Evolutionary conservation across 176 grass and related monocot species (phyloP).

Genomic region (Calamus simplicifolius): DNA sequence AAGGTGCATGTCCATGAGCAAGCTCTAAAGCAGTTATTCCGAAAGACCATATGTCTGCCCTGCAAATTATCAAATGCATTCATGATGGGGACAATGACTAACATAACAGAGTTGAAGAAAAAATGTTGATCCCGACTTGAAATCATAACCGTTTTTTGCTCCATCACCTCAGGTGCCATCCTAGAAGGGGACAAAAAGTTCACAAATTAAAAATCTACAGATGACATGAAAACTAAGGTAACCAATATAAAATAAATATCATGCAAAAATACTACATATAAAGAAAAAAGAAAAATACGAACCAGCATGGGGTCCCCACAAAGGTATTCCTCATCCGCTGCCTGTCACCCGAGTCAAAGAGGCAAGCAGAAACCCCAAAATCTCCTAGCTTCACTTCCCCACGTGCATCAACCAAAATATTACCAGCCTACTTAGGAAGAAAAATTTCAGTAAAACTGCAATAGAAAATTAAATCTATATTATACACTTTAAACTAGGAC

Average conservation of each 20-base stretch:
- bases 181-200: conserved; percentile 13
- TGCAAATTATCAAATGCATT: conserved; percentile 33
- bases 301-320: conserved; percentile 98
- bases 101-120: not conserved
- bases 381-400: conserved; percentile 89
- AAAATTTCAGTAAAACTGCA: too few species aligned
- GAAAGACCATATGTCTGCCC: conserved; percentile 99
- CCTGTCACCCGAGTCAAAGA: conserved; percentile 86
- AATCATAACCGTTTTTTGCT: conserved; percentile 90
- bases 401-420: conserved; percentile 76
- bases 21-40: conserved; percentile 99
- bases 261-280: not conserved
- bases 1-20: conserved; percentile 95
- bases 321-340: conserved; percentile 89
- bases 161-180: conserved; percentile 99
- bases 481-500: too few species aligned
- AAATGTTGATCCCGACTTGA: conserved; percentile 47
- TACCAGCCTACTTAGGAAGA: conserved; percentile 65
- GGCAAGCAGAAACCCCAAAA: conserved; percentile 96
- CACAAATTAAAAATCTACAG: too few species aligned
- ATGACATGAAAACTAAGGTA: too few species aligned
- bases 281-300: conserved; percentile 1
- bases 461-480: too few species aligned
- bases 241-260: not conserved
- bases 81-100: conserved; percentile 6